Evolutionary conservation across 768 basidiomycete species (phyloP).

Genomic region (Cystofilobasidium bisporidii): DNA sequence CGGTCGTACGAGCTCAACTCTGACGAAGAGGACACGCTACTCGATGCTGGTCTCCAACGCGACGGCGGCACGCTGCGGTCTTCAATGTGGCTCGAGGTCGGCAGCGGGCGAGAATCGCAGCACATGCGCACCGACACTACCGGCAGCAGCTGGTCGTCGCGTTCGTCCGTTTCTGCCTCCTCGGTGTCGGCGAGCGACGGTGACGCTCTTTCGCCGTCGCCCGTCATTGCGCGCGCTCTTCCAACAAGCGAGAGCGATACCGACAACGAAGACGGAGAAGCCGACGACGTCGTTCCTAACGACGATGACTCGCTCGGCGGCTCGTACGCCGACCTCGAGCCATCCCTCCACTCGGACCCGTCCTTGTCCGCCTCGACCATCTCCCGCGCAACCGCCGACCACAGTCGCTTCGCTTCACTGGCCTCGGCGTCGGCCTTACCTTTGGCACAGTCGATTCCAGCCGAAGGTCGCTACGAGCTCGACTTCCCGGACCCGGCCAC

Average conservation of each 20-base stretch:
- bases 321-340: constrained; percentile 22
- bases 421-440: not conserved
- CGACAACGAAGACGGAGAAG: not conserved
- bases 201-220: not conserved
- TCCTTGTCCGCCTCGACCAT: constrained; percentile 2
- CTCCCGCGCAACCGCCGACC: not conserved
- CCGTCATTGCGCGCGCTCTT: too few relatives aligned
- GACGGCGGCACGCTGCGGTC: not conserved
- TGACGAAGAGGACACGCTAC: not conserved
- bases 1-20: constrained; percentile 3
- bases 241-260: too few relatives aligned
- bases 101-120: not conserved
- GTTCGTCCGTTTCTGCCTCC: not conserved
- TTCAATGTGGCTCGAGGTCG: not conserved
- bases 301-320: constrained; percentile 6
- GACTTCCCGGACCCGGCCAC: constrained; percentile 4
- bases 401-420: not conserved
- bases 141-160: not conserved
- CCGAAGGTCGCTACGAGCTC: not conserved
- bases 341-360: constrained; percentile 19
- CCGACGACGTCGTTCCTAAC: not conserved
- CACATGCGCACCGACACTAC: not conserved
- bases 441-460: too few relatives aligned
- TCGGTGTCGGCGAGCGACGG: not conserved
- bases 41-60: not conserved